phyloP scores from a whole-genome alignment of 1,284 basidiomycete species.

The Apiotrichum gracile region DNA sequence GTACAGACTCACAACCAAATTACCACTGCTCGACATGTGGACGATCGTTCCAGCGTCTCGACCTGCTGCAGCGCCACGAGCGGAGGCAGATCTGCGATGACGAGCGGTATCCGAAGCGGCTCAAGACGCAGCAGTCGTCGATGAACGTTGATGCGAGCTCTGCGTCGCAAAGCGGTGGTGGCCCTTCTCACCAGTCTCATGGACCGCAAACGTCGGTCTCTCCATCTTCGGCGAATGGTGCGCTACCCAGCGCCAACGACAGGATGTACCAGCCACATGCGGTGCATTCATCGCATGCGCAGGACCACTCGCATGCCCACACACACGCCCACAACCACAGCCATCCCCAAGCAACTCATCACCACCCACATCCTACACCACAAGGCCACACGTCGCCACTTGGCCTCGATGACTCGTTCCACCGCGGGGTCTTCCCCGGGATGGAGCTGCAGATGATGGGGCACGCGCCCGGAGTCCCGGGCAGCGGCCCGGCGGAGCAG shows the following conservation, averaged over 20 bases:
- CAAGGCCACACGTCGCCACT: background rate
- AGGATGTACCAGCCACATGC: background rate
- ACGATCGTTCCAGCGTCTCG: slow-evolving; percentile 34
- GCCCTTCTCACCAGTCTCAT: background rate
- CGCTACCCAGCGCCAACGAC: background rate
- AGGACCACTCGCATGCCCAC: background rate
- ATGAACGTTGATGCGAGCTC: background rate
- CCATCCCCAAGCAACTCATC: background rate
- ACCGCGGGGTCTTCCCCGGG: slow-evolving; percentile 1
- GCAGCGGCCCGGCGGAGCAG: background rate
- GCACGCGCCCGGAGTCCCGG: background rate
- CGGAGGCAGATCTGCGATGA: slow-evolving; percentile 34
- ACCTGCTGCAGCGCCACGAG: slow-evolving; percentile 37
- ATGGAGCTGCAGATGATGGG: background rate
- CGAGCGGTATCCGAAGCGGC: slow-evolving; percentile 15
- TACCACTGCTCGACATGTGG: slow-evolving; percentile 28
- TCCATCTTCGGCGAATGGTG: background rate
- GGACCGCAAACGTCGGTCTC: background rate
- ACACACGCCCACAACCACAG: background rate
- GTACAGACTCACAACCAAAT: slow-evolving; percentile 27
- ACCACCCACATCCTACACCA: background rate
- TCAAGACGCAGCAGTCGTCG: background rate
- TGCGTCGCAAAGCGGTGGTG: no score
- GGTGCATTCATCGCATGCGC: background rate
- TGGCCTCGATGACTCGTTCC: background rate